These are phyloP conservation scores for Yamadazyma siamensis DNA, from an alignment of 1,139 yeast genomes.

Conservation along the genomic window DNA sequence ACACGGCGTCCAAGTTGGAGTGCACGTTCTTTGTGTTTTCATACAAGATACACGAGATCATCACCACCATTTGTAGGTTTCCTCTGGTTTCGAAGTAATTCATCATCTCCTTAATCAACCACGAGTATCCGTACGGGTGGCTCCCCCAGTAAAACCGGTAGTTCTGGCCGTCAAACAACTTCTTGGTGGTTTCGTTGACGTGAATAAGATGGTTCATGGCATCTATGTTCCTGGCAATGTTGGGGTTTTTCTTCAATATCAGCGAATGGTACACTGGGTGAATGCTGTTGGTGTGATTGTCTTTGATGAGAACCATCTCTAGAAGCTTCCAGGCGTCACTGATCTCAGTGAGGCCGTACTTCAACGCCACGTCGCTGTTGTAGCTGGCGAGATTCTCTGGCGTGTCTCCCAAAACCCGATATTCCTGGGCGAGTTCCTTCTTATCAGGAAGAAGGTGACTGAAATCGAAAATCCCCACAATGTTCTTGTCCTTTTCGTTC, in stretches of 20 bases:
- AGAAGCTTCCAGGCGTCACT: conserved; percentile 80
- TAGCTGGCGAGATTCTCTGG: conserved; percentile 65
- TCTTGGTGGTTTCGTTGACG: conserved; percentile 17
- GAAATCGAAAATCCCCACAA: conserved; percentile 65
- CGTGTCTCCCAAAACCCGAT: conserved; percentile 63
- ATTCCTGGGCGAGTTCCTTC: conserved; percentile 72
- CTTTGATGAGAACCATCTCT: conserved; percentile 40
- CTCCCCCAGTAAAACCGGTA: conserved; percentile 67
- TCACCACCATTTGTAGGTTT: conserved; percentile 87
- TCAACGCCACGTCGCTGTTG: conserved; percentile 71
- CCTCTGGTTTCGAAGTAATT: conserved; percentile 60
- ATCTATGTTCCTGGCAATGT: conserved; percentile 13
- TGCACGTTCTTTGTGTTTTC: conserved; percentile 32
- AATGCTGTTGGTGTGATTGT: conserved; percentile 17
- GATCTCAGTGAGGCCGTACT: conserved; percentile 58
- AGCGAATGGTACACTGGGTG: conserved; percentile 14
- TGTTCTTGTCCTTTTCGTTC: conserved; percentile 37
- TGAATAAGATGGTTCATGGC: conserved; percentile 17
- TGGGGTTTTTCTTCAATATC: conserved; percentile 6
- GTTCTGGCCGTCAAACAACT: conserved; percentile 11
- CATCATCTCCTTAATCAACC: conserved; percentile 68
- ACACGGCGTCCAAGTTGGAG: conserved; percentile 16
- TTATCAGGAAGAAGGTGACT: conserved; percentile 72
- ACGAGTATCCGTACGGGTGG: conserved; percentile 76
- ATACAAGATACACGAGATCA: conserved; percentile 69